A percentile compares a stretch with the other conserved stretches of the same genome.
These are phyloP conservation scores for Rhododendron vialii DNA, from an alignment of 148 eudicot genomes.

Conservation along the genomic window DNA sequence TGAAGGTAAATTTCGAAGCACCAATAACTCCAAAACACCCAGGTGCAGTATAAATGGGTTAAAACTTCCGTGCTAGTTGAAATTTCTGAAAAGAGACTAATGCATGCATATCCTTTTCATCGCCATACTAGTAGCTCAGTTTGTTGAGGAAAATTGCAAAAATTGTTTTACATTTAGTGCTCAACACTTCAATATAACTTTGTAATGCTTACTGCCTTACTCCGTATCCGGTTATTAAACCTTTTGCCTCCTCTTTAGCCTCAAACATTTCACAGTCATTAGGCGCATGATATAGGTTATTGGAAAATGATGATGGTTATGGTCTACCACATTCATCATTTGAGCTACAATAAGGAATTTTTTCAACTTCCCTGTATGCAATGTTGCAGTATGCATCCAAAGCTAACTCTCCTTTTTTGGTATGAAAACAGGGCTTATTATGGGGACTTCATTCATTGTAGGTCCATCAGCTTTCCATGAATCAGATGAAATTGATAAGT, in stretches of 20 bases:
- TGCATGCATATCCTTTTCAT: neutral
- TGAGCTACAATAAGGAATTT: neutral
- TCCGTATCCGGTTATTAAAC: neutral
- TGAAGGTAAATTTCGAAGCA: conserved; percentile 53
- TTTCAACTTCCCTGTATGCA: neutral
- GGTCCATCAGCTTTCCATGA: conserved; percentile 55
- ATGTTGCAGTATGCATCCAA: neutral
- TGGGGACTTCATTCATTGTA: conserved; percentile 58
- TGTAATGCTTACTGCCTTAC: neutral
- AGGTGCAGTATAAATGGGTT: neutral
- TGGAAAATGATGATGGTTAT: neutral
- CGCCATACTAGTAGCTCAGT: neutral
- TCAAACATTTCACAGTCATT: neutral
- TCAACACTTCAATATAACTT: neutral
- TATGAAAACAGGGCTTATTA: conserved; percentile 44
- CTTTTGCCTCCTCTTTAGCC: neutral
- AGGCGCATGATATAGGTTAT: neutral
- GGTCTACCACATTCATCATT: neutral
- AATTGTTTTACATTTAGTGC: neutral
- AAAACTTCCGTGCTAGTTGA: neutral
- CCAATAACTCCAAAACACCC: neutral
- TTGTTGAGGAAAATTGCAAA: neutral
- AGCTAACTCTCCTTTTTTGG: neutral
- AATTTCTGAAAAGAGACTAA: neutral
- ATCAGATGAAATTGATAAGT: conserved; percentile 48